phyloP scores from a whole-genome alignment of 106 monocot species.

The Platanthera guangdongensis region DNA sequence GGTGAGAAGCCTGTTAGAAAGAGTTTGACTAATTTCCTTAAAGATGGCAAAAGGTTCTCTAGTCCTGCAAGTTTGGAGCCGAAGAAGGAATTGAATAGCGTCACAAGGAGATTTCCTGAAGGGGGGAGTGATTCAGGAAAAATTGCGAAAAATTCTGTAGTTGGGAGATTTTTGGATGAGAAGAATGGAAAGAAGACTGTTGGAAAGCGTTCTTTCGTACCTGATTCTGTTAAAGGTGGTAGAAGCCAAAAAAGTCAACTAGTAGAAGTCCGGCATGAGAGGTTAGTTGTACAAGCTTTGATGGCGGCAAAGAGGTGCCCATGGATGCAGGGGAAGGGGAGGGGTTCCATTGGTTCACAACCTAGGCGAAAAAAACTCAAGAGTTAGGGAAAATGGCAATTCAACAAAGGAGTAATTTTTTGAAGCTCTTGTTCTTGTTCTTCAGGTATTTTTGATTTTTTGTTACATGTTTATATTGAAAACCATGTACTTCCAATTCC shows the following conservation, averaged over 20 bases:
- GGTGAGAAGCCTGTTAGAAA: not conserved
- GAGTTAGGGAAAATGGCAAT: not conserved
- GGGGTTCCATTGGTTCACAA: not conserved
- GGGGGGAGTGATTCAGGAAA: not conserved
- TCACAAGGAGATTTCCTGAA: not conserved
- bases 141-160: not conserved
- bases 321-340: slow-evolving; percentile 9
- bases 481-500: too few relatives aligned
- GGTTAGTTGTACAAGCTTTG: slow-evolving; percentile 4
- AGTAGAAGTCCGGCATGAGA: not conserved
- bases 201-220: slow-evolving; percentile 1
- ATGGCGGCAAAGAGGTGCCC: slow-evolving; percentile 4
- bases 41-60: not conserved
- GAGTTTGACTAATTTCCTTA: not conserved
- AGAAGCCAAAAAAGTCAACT: not conserved
- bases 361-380: not conserved
- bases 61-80: not conserved
- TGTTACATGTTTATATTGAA: not conserved
- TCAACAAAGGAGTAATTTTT: not conserved
- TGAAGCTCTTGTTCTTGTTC: not conserved
- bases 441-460: not conserved
- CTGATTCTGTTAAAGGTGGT: not conserved
- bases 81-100: not conserved
- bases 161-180: not conserved
- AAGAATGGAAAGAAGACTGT: not conserved